Evolutionary conservation across 371 early-diverging fungal species (phyloP), one percentile per base, ranked within the genome.

Genomic region (Gilbertella persicaria): DNA sequence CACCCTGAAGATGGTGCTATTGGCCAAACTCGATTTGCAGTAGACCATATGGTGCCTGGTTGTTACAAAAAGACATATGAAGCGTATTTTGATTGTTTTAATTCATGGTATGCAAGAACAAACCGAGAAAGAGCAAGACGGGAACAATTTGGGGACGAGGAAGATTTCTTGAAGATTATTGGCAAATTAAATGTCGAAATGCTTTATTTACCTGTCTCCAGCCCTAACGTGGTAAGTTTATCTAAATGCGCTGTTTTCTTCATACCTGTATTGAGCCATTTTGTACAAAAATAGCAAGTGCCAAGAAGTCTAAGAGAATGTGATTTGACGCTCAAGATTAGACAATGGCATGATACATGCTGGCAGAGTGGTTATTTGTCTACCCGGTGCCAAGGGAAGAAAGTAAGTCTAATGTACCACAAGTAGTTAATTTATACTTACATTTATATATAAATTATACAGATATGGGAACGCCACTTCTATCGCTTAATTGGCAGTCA

Each of bases 261-360:
- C n/a, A 26, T 16, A 16, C 21, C 9, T 47, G 20, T 26, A 20
- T 33, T 10, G 12, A 33, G n/a, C 5, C 24, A 1, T 25, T 12
- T 17, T 45, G 17, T 25, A 24, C n/a, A 19, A 39, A 6, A 41
- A 42, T 47, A 74, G 70, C 63, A 61, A 42, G 66, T 75, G 5
- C 76, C 76, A 7, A 61, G 46, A 47, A 75, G 55, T 33, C 35
- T 75, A 37, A 61, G 76, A 24, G 76, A 75, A 53, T 75, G 76
- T 35, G 76, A 75, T 46, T 44, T 72, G 28, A 65, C 76, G 1
- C 36, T 75, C 2, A 67, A 70, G 33, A 72, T 75, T 16, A 60
- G 62, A 0, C 76, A 75, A 45, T 75, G 76, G 76, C 67, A 75
- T 49, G 63, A 69, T 30, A 75, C 76, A 25, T 64, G 68, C 23